A percentile compares a stretch with the other conserved stretches of the same genome.
Conservation (phyloP, 805 yeast species). For the Wickerhamiella australiensis region DNA sequence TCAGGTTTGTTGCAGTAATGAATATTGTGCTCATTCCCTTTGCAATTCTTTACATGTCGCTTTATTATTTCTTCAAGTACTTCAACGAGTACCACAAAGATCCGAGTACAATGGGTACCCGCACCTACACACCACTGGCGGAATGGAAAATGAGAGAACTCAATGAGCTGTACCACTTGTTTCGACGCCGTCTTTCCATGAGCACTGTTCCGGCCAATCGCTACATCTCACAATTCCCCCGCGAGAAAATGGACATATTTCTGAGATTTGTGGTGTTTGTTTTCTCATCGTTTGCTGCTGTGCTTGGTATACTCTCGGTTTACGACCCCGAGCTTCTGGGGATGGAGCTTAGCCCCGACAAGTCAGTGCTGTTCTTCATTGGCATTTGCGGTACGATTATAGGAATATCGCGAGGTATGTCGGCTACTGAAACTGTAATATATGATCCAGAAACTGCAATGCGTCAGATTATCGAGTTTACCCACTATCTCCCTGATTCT, state of each 20-base stretch:
- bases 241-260: slow-evolving; percentile 48
- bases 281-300: slow-evolving; percentile 81
- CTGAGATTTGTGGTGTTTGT: slow-evolving; percentile 57
- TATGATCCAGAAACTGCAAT: slow-evolving; percentile 90
- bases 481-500: slow-evolving; percentile 76
- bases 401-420: slow-evolving; percentile 66
- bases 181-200: slow-evolving; percentile 61
- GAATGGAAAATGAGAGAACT: slow-evolving; percentile 92
- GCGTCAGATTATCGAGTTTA: slow-evolving; percentile 65
- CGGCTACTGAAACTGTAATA: slow-evolving; percentile 53
- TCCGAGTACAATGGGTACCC: slow-evolving; percentile 67
- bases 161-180: slow-evolving; percentile 84
- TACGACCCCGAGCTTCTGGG: slow-evolving; percentile 85
- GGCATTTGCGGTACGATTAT: slow-evolving; percentile 79
- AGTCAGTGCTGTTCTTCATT: slow-evolving; percentile 75
- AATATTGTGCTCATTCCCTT: slow-evolving; percentile 78
- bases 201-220: slow-evolving; percentile 70
- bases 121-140: slow-evolving; percentile 89
- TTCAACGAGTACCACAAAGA: slow-evolving; percentile 86
- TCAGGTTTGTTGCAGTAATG: slow-evolving; percentile 75
- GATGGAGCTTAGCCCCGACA: slow-evolving; percentile 72
- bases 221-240: slow-evolving; percentile 86
- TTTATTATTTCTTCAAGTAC: slow-evolving; percentile 77
- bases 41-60: slow-evolving; percentile 65
- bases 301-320: slow-evolving; percentile 61